Base-by-base conservation (phyloP, 2,329 filamentous ascomycete species). In the Diplocarpon rosae region DNA sequence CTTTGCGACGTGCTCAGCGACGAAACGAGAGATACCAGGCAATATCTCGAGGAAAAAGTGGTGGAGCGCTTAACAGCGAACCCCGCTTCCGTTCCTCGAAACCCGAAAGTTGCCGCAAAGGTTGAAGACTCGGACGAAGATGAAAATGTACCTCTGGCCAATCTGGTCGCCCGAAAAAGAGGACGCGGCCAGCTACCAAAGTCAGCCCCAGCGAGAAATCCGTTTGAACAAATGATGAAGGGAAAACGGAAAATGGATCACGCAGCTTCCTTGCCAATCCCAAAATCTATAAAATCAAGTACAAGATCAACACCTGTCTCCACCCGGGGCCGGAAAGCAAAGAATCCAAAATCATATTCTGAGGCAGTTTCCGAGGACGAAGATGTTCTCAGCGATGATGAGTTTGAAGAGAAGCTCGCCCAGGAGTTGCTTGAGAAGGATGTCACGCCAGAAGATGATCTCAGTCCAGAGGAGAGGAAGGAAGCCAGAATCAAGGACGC, bases 41-140 rank as follows among this genome's bases (percentile, higher is more conserved):
- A 83, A 13, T 95, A 90, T 47, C 67, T 96, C 1, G 87, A 95
- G 55, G 78, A 83, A 42, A 93, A 89, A 56, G 80, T 84, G 0
- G 67, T 80, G 0, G 79, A 87, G 48, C 71, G 72, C 10, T 67
- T 89, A 14, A 80, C 69, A 5, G 66, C 67, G 4, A 68, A 66
- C n/a, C 76, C 69, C 5, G 67, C 70, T 5, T 41, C 45, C 3
- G 38, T 36, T 36, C 47, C 52, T 17, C 45, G 46, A 17, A 50
- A 52, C 29, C 12, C 47, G 16, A 53, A 43, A 8, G 40, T 45
- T 9, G 37, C 33, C 15, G 16, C 29, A 17, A 42, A 57, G 31
- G 30, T 34, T n/a, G 52, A 58, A 41, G 51, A 54, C 2, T 54
- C 55, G 12, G 55, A 56, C n/a, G 54, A 48, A 14, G 56, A 61